Evolutionary conservation across 1,284 basidiomycete species (phyloP).

Genomic region (Ceratobasidium sp.): DNA sequence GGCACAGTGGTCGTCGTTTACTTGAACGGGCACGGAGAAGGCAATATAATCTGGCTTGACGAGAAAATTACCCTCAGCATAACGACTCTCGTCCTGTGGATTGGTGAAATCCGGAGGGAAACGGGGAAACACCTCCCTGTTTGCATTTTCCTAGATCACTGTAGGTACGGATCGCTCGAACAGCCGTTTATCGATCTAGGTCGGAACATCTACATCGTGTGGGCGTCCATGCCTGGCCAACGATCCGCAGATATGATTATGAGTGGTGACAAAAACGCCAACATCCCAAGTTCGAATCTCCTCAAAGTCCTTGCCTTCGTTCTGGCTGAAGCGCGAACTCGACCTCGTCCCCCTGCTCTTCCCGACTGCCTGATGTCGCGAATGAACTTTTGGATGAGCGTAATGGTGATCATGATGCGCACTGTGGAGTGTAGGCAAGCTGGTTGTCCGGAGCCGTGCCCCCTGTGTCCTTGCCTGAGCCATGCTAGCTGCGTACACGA

Average conservation of each 20-base stretch:
- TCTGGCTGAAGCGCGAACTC: not conserved
- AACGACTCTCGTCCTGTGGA: not conserved
- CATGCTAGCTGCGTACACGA: too few species aligned
- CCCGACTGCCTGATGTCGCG: not conserved
- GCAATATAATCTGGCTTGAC: slow-evolving; percentile 2
- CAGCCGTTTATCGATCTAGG: not conserved
- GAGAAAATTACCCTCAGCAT: not conserved
- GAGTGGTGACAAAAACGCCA: not conserved
- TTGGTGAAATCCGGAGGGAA: not conserved
- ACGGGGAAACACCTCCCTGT: not conserved
- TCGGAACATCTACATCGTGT: not conserved
- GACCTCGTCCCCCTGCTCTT: not conserved
- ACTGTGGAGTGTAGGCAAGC: too few species aligned
- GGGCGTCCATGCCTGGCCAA: slow-evolving; percentile 5
- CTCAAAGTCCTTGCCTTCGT: not conserved
- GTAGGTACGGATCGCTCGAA: not conserved
- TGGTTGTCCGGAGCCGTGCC: too few species aligned
- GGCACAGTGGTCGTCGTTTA: not conserved
- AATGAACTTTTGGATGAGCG: not conserved
- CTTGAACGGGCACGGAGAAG: slow-evolving; percentile 24
- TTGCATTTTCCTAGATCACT: slow-evolving; percentile 17
- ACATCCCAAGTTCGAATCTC: not conserved
- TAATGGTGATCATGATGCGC: not conserved
- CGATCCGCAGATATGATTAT: not conserved
- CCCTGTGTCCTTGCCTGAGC: too few species aligned